Base-by-base conservation (phyloP, 164 flowering plant genomes). In the Annona cherimola region DNA sequence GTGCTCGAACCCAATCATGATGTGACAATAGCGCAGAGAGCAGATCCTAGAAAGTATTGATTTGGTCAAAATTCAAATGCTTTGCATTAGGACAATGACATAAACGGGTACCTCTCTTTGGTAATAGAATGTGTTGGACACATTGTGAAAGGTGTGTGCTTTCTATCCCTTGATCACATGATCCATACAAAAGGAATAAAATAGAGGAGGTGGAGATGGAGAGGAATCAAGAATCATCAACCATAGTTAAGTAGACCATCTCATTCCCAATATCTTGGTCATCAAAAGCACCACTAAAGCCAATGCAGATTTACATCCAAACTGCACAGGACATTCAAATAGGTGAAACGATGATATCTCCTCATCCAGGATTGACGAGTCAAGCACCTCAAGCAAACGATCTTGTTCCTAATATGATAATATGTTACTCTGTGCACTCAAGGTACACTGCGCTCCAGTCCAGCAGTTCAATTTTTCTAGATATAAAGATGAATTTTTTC, bases 1-100 rank as follows among this genome's bases (percentile, higher is more conserved):
- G 80, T 63, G 99, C 85, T 68, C 99, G 90, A 12, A 90, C 77
- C 94, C 92, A 95, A 79, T 93, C 97, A 84, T 93, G 92, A 57
- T 81, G 77, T 20, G 82, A 72, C 18, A 89, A 71, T 41, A 85
- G 72, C 69, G 71, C 67, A 57, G 69, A 64, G 35, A 75, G 20
- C 41, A 74, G 54, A 71, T 84, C 92, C 96, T 92, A 75, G 63
- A 68, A 63, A 11, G 39, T 64, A 73, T 4, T 42, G 16, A 55
- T 57, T 59, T 14, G 39, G 35, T 5, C 42, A 76, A 70, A 77
- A 5, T 44, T 68, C 26, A 75, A 78, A 68, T 65, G 50, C 69
- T 75, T 62, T 14, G 18, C 60, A 76, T 54, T 20, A n/a, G 18
- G 9, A 71, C 57, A 50, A 50, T 50, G 14, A 50, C 57, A 2